Evolutionary conservation across 495 filamentous ascomycete genomes (phyloP).

Genomic region (Rhypophila decipiens): DNA sequence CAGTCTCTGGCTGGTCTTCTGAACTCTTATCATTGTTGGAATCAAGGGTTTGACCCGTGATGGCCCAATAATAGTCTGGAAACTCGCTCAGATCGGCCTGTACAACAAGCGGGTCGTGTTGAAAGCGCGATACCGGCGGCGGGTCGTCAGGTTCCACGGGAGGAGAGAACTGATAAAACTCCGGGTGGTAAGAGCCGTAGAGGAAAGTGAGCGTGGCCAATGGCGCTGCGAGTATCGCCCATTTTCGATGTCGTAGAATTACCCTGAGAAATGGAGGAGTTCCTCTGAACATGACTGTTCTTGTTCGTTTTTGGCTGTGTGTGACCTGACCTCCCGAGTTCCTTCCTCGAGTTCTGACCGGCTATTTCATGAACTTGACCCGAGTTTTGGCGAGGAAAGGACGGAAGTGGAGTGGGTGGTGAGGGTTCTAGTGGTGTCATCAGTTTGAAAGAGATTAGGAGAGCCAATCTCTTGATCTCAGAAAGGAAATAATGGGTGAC

Average conservation of each 20-base stretch:
- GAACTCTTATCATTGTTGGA: background rate
- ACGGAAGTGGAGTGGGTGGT: background rate
- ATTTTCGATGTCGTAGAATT: constrained; percentile 3
- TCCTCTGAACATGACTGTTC: constrained; percentile 1
- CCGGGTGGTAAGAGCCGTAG: background rate
- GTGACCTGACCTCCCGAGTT: no score
- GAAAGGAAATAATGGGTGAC: no score
- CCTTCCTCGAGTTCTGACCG: no score
- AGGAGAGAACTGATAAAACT: no score
- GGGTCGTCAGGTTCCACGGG: background rate
- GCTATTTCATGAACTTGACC: no score
- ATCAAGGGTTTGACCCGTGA: background rate
- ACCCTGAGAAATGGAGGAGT: background rate
- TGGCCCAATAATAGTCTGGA: background rate
- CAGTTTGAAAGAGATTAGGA: no score
- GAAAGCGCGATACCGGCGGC: background rate
- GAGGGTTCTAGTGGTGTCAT: no score
- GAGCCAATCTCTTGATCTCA: no score
- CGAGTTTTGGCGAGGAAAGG: background rate
- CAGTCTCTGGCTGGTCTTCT: background rate
- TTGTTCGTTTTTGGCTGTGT: background rate
- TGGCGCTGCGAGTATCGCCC: background rate
- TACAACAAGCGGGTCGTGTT: background rate
- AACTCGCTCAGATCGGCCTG: background rate
- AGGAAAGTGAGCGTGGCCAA: background rate